Conservation (phyloP, 176 grass and related monocot species). For the Secale cereale region DNA sequence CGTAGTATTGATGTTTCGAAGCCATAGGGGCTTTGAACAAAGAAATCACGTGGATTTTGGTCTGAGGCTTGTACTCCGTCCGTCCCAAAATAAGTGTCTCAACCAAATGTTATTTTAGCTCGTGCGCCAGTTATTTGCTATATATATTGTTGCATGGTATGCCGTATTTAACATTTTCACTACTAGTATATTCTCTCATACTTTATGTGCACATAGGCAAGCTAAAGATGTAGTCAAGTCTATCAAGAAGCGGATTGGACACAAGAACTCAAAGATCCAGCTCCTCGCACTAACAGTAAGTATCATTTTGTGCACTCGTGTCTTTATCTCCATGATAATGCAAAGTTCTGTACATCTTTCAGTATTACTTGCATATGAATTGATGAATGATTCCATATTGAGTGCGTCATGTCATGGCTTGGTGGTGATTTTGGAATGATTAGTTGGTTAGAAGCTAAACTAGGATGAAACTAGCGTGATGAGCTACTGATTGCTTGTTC, state of each 20-base stretch:
- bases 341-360: constrained; percentile 8
- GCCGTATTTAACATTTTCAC: background rate
- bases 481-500: background rate
- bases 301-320: background rate
- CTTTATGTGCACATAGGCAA: constrained; percentile 46
- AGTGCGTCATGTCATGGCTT: background rate
- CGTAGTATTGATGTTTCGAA: background rate
- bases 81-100: too few relatives aligned
- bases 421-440: background rate
- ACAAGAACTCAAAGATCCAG: constrained; percentile 91
- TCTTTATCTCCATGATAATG: background rate
- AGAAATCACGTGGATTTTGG: background rate
- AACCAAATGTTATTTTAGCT: constrained; percentile 3
- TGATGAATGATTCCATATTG: background rate
- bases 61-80: background rate
- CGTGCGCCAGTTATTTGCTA: background rate
- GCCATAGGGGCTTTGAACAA: background rate
- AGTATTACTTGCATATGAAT: background rate
- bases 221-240: constrained; percentile 88
- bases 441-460: background rate
- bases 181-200: constrained; percentile 14
- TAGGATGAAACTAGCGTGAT: background rate
- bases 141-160: constrained; percentile 10
- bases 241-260: constrained; percentile 77
- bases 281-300: constrained; percentile 77